phyloP scores from a whole-genome alignment of 306 rosid genomes.

The Echinosophora koreensis region DNA sequence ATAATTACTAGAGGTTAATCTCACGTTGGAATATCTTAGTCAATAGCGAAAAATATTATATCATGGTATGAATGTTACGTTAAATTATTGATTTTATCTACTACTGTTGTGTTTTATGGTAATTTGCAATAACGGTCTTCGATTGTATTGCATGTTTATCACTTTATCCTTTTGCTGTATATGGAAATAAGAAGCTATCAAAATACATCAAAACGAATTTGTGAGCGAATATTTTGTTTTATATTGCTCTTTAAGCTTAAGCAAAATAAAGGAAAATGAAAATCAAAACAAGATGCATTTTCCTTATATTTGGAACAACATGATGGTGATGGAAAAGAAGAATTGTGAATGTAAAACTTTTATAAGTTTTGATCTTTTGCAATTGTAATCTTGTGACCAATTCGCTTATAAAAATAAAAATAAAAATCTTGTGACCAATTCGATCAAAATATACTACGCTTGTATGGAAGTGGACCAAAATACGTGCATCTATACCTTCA shows the following conservation, averaged over 20 bases:
- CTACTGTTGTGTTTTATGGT: neutral
- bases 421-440: neutral
- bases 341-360: neutral
- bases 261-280: neutral
- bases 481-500: constrained; percentile 3
- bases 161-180: neutral
- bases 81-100: neutral
- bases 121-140: neutral
- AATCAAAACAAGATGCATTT: neutral
- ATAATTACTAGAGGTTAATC: too few species aligned
- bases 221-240: neutral
- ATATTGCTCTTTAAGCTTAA: neutral
- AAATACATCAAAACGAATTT: neutral
- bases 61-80: neutral
- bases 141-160: neutral
- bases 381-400: too few species aligned
- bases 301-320: neutral
- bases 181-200: neutral
- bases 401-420: too few species aligned
- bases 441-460: neutral
- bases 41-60: too few species aligned
- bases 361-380: neutral
- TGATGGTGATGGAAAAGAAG: neutral
- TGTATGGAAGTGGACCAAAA: neutral
- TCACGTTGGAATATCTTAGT: too few species aligned